Evolutionary conservation across 176 grass and related monocot genomes (phyloP).

Genomic region (Oryza brachyantha): DNA sequence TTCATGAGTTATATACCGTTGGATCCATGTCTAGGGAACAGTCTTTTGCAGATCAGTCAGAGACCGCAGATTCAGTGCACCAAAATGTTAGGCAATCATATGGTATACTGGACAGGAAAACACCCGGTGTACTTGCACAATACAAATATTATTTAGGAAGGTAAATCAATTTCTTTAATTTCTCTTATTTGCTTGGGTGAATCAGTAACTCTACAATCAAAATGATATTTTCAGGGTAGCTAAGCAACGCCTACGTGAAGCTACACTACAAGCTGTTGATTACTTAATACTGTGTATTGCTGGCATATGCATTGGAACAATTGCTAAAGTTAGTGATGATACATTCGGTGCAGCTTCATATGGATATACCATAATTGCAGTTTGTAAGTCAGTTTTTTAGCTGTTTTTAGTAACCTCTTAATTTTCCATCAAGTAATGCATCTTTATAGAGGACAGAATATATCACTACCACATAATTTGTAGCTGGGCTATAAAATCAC

Average conservation of each 20-base stretch:
- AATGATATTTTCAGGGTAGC: constrained; percentile 50
- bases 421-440: constrained; percentile 17
- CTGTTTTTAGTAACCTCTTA: constrained; percentile 17
- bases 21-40: constrained; percentile 32
- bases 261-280: constrained; percentile 52
- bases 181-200: constrained; percentile 13
- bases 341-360: constrained; percentile 58
- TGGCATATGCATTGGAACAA: constrained; percentile 66
- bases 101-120: constrained; percentile 52
- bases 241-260: constrained; percentile 62
- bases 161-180: constrained; percentile 39
- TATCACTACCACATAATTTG: neutral
- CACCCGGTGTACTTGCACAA: constrained; percentile 54
- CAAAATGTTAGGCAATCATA: constrained; percentile 34
- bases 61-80: constrained; percentile 23
- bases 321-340: constrained; percentile 64
- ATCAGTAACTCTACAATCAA: constrained; percentile 23
- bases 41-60: constrained; percentile 36
- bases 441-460: neutral
- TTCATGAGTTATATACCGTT: constrained; percentile 40
- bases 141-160: constrained; percentile 69
- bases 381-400: constrained; percentile 58
- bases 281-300: constrained; percentile 73
- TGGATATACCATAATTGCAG: constrained; percentile 67
- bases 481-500: neutral